Percentiles rank a stretch among this genome's conserved stretches.
Conservation (phyloP, 257 asterid species). For the Verbascum thapsus region DNA sequence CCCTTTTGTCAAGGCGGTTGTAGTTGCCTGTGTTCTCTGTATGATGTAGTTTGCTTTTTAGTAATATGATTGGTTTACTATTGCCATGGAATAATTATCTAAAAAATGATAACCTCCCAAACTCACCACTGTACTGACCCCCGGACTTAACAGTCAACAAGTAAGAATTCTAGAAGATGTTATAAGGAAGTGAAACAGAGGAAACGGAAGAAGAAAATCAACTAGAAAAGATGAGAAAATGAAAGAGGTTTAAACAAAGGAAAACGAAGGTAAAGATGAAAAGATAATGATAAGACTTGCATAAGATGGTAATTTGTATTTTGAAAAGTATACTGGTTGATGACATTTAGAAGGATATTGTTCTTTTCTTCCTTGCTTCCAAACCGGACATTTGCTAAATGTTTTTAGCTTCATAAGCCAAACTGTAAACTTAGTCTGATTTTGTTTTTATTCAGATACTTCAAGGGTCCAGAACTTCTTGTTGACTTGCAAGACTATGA, state of each 20-base stretch:
- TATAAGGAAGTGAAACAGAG: too few species aligned
- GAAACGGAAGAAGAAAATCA: too few species aligned
- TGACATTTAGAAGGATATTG: conserved; percentile 7
- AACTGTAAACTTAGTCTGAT: conserved; percentile 8
- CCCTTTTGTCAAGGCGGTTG: background rate
- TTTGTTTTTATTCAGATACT: conserved; percentile 42
- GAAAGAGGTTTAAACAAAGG: too few species aligned
- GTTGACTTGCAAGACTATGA: conserved; percentile 83
- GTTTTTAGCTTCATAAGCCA: conserved; percentile 3
- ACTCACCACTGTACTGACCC: too few species aligned
- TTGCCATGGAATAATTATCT: too few species aligned
- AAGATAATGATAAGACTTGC: too few species aligned
- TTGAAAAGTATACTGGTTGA: background rate
- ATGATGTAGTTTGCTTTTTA: background rate
- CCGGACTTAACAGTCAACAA: too few species aligned
- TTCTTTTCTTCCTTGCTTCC: conserved; percentile 2
- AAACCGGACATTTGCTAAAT: background rate
- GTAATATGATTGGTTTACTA: background rate
- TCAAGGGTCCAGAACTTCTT: conserved; percentile 70
- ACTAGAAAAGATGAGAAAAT: too few species aligned
- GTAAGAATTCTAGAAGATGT: too few species aligned
- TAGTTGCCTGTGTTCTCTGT: background rate
- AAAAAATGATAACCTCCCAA: too few species aligned
- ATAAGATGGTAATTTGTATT: background rate
- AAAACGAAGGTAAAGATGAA: too few species aligned